Evolutionary conservation across 169 alveolate species (phyloP), one percentile per base, ranked within the genome.

Genomic region (Plasmodium knowlesi): DNA sequence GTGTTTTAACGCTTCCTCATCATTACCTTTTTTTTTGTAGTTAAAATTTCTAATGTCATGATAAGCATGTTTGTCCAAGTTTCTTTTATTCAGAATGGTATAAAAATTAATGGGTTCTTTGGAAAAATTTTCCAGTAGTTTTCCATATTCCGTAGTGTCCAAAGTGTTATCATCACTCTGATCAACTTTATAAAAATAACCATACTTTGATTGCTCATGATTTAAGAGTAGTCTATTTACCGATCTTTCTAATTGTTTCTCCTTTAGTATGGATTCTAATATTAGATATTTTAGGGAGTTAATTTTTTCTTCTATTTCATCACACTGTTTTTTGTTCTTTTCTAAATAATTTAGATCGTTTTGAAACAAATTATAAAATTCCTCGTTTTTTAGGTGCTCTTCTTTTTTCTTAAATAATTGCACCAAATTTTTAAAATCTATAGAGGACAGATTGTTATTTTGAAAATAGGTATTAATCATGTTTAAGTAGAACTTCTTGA

Each of bases 41-140:
- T 84, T 84, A 73, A 84, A 84, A 84, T 84, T 84, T 84, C 92
- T 84, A 30, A 84, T 84, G 53, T 84, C 92, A 84, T 84, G 92
- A 84, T 84, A 84, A 10, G 92, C 92, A 46, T 84, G 92, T 53
- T 73, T 84, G 71, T 84, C 92, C n/a, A 84, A 57, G 67, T 84
- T 84, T 73, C 92, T 50, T 84, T 84, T 84, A 84, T 74, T 84
- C 76, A 84, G 34, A 84, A 84, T 84, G 25, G 92, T 28, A 50
- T 84, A 84, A 84, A 84, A 84, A 53, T 84, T 84, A 30, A 84
- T 39, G 16, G 92, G 92, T 39, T 84, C 92, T 34, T 84, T 84
- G n/a, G 92, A 84, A 72, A 84, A 84, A 39, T 84, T 84, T 84
- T 84, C 92, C 39, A 84, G 57, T 74, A 84, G 57, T 73, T 84